Evolutionary conservation across 2,329 filamentous ascomycete species (phyloP), one percentile per base, ranked within the genome.

Genomic region (Neofusicoccum sp.): DNA sequence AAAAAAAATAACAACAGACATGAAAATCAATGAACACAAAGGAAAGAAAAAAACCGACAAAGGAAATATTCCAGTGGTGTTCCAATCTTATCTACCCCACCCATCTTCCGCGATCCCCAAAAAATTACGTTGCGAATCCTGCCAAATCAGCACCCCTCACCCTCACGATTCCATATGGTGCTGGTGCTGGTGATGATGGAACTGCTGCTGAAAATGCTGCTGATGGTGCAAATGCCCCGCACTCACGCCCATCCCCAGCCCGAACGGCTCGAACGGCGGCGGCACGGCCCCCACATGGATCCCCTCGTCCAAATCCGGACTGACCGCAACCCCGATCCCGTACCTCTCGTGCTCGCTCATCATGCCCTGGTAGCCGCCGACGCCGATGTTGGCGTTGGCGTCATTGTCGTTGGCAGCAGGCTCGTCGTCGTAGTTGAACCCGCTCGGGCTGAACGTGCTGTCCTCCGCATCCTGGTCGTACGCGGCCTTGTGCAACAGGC

Each of bases 401-500:
- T 78, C 75, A 61, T 84, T 81, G 62, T 83, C 81, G 20, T 75
- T 14, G 14, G 34, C 34, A 38, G 34, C 54, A 9, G 16, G 26
- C 20, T 45, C 40, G 14, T 47, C 48, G 14, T 60, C 47, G 47
- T 54, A 53, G 48, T 53, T 30, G 48, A 54, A 60, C 5, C 31
- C 28, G 33, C 31, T 60, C 3, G 58, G 58, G 76, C 45, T 74
- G 74, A 41, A 80, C 75, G 40, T 77, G 38, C 76, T 70, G 43
- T 77, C 79, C 66, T 85, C 82, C 1, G 84, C 84, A 66, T 86
- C 84, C 63, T 80, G 79, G 66, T 87, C 85, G 63, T 86, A 86
- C 66, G 76, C 81, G 48, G 79, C 79, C 65, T 79, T 79, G 38
- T 81, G 75, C 66, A 86, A 76, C 8, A 86, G 76, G 43, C 57